These are phyloP conservation scores for Penicillium maclennaniae DNA, from an alignment of 495 filamentous ascomycete species.

Conservation along the genomic window DNA sequence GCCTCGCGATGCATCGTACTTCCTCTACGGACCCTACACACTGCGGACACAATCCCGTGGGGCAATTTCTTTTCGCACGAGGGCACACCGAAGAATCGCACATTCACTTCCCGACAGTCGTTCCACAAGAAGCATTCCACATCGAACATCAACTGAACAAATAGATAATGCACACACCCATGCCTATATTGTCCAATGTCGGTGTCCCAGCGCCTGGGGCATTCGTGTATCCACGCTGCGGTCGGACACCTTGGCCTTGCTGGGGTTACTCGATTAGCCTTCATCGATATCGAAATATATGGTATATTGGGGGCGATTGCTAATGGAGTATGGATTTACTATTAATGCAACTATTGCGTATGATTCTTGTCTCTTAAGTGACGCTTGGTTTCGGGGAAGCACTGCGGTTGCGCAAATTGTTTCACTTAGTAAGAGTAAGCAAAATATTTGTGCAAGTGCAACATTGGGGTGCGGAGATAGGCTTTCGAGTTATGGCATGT, in stretches of 20 bases:
- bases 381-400: slow-evolving; percentile 60
- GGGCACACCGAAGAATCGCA: slow-evolving; percentile 61
- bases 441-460: slow-evolving; percentile 6
- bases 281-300: slow-evolving; percentile 62
- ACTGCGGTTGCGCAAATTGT: slow-evolving; percentile 52
- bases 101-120: slow-evolving; percentile 70
- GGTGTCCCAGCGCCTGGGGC: slow-evolving; percentile 62
- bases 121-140: slow-evolving; percentile 54
- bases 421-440: slow-evolving; percentile 18
- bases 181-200: slow-evolving; percentile 65
- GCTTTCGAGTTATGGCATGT: slow-evolving; percentile 7
- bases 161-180: too few relatives aligned
- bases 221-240: slow-evolving; percentile 73
- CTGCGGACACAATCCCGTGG: slow-evolving; percentile 69
- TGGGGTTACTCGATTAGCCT: slow-evolving; percentile 74
- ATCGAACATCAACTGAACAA: slow-evolving; percentile 59
- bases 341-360: slow-evolving; percentile 67
- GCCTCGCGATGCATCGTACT: slow-evolving; percentile 62
- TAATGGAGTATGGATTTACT: slow-evolving; percentile 62
- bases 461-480: slow-evolving; percentile 11
- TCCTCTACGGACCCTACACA: slow-evolving; percentile 62
- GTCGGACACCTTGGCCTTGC: slow-evolving; percentile 58
- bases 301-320: slow-evolving; percentile 71
- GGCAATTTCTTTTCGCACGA: slow-evolving; percentile 58
- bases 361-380: slow-evolving; percentile 73